A percentile compares a stretch with the other conserved stretches of the same genome.
These are phyloP conservation scores for Pythium sukuiense DNA, from an alignment of 352 stramenopile species.

Conservation along the genomic window DNA sequence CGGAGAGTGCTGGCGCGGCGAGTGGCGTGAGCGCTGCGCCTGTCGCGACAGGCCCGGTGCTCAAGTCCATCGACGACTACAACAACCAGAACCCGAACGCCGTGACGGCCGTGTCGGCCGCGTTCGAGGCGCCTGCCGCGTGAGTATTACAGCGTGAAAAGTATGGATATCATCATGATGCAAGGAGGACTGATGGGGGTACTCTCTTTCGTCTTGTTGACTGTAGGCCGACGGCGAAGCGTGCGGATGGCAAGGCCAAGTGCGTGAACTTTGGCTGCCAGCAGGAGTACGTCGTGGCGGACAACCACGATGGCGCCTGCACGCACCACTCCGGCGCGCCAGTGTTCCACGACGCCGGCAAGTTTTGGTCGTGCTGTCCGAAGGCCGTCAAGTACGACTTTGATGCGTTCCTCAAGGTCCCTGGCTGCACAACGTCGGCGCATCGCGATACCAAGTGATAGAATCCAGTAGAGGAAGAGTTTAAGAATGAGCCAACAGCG, in stretches of 20 bases:
- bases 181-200: too few species aligned
- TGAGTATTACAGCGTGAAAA: slow-evolving; percentile 15
- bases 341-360: slow-evolving; percentile 93
- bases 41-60: slow-evolving; percentile 32
- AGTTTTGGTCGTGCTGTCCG: slow-evolving; percentile 94
- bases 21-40: slow-evolving; percentile 15
- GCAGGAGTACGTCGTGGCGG: slow-evolving; percentile 88
- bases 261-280: slow-evolving; percentile 93
- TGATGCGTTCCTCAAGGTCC: slow-evolving; percentile 91
- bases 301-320: slow-evolving; percentile 81
- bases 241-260: slow-evolving; percentile 87
- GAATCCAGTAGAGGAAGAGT: slow-evolving; percentile 10
- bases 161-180: too few species aligned
- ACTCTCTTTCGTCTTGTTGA: too few species aligned
- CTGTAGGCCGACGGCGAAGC: slow-evolving; percentile 38
- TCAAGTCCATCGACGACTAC: slow-evolving; percentile 94
- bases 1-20: slow-evolving; percentile 35
- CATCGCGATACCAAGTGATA: slow-evolving; percentile 77
- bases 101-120: slow-evolving; percentile 78
- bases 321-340: slow-evolving; percentile 85
- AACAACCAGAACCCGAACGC: slow-evolving; percentile 90
- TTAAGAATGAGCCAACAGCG: not conserved
- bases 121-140: slow-evolving; percentile 55
- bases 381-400: slow-evolving; percentile 94
- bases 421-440: slow-evolving; percentile 78